Conservation (phyloP, 2,329 filamentous ascomycete species). For the Cladosporium sp. region DNA sequence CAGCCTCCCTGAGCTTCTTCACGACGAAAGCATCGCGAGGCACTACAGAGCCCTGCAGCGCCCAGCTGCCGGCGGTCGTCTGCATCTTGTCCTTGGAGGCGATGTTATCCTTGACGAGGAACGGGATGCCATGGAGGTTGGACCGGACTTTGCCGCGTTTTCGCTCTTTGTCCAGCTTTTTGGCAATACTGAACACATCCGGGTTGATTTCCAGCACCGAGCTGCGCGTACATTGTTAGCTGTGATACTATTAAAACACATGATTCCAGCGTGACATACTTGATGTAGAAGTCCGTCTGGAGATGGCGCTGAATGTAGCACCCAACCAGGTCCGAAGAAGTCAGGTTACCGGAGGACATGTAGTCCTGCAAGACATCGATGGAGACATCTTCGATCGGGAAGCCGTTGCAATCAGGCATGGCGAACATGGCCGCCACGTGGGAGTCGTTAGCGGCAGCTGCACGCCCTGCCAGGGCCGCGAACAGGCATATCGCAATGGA, state of each 20-base stretch:
- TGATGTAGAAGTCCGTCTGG: slow-evolving; percentile 60
- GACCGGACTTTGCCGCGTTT: slow-evolving; percentile 51
- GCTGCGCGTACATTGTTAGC: slow-evolving; percentile 10
- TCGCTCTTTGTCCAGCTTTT: slow-evolving; percentile 55
- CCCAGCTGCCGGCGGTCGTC: slow-evolving; percentile 66
- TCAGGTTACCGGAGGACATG: slow-evolving; percentile 50
- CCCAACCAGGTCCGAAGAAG: slow-evolving; percentile 51
- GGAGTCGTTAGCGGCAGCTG: too few species aligned
- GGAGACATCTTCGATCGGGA: slow-evolving; percentile 61
- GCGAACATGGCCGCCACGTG: slow-evolving; percentile 22
- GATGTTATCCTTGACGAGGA: slow-evolving; percentile 69
- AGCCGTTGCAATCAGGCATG: slow-evolving; percentile 55
- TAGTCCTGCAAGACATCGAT: slow-evolving; percentile 61
- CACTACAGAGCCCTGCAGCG: slow-evolving; percentile 58
- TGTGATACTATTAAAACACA: not conserved
- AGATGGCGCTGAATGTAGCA: slow-evolving; percentile 58
- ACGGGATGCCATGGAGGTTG: slow-evolving; percentile 68
- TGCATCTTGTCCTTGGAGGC: slow-evolving; percentile 63
- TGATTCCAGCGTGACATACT: slow-evolving; percentile 38
- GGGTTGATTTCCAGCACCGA: slow-evolving; percentile 62
- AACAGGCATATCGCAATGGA: too few species aligned
- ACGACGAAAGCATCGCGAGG: slow-evolving; percentile 65
- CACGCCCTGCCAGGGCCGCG: too few species aligned
- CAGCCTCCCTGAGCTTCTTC: slow-evolving; percentile 53
- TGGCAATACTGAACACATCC: slow-evolving; percentile 58